Conservation (phyloP, 2,329 filamentous ascomycete species). For the Aureobasidium subglaciale region DNA sequence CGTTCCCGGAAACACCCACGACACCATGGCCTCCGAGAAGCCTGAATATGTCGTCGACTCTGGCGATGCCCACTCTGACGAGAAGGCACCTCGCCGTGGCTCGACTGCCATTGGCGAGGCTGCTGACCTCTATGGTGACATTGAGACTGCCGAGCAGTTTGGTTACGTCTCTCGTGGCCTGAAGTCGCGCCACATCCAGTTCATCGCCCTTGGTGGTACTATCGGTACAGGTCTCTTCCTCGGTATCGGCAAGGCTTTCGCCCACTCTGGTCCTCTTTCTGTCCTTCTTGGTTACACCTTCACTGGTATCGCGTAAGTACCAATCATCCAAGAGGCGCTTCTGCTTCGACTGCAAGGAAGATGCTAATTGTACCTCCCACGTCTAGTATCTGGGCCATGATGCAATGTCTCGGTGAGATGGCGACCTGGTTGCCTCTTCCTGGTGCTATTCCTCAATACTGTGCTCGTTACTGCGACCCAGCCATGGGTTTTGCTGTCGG, state of each 20-base stretch:
- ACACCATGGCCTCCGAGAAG: slow-evolving; percentile 13
- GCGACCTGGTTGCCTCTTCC: slow-evolving; percentile 34
- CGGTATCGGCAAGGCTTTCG: slow-evolving; percentile 17
- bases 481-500: slow-evolving; percentile 33
- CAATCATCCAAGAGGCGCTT: too few relatives aligned
- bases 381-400: slow-evolving; percentile 34
- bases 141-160: slow-evolving; percentile 44
- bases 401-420: slow-evolving; percentile 38
- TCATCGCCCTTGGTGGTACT: slow-evolving; percentile 54
- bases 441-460: slow-evolving; percentile 21
- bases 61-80: background rate
- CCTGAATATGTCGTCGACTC: slow-evolving; percentile 12
- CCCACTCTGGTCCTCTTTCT: slow-evolving; percentile 15
- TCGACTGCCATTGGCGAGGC: slow-evolving; percentile 36
- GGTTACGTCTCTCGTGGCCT: slow-evolving; percentile 46
- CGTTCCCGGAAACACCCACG: background rate
- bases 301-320: slow-evolving; percentile 22
- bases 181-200: slow-evolving; percentile 51
- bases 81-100: slow-evolving; percentile 15
- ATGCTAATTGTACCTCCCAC: too few relatives aligned
- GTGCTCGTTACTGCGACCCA: slow-evolving; percentile 19
- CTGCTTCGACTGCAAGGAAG: too few relatives aligned
- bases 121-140: slow-evolving; percentile 46
- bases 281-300: slow-evolving; percentile 15
- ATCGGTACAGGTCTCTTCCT: slow-evolving; percentile 32